These are phyloP conservation scores for Cystobasidium sp. DNA, from an alignment of 1,284 basidiomycete genomes.

Conservation along the genomic window DNA sequence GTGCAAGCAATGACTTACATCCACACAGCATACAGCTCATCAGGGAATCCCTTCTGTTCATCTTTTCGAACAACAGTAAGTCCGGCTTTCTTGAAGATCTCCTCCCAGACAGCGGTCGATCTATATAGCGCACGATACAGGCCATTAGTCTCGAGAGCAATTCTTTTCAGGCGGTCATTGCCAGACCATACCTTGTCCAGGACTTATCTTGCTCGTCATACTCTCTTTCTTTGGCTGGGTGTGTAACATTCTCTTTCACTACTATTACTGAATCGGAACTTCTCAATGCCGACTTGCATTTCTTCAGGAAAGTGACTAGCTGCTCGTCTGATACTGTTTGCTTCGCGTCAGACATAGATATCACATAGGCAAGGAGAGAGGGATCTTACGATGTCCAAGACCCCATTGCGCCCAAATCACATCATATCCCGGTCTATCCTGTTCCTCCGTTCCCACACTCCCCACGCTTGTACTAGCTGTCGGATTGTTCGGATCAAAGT, in stretches of 20 bases:
- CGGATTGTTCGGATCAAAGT: slow-evolving; percentile 68
- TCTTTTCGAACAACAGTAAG: slow-evolving; percentile 71
- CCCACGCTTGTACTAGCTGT: slow-evolving; percentile 7
- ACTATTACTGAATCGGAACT: slow-evolving; percentile 65
- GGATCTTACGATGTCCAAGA: slow-evolving; percentile 63
- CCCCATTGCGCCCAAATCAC: slow-evolving; percentile 96
- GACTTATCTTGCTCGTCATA: slow-evolving; percentile 88
- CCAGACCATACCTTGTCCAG: slow-evolving; percentile 68
- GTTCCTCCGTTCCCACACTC: background rate
- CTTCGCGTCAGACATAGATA: slow-evolving; percentile 9
- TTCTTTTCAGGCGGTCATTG: slow-evolving; percentile 3
- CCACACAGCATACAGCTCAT: slow-evolving; percentile 54
- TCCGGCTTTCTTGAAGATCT: slow-evolving; percentile 72
- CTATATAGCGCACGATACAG: slow-evolving; percentile 59
- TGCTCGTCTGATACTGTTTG: slow-evolving; percentile 68
- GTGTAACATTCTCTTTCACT: slow-evolving; percentile 85
- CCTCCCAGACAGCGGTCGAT: slow-evolving; percentile 80
- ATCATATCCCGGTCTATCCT: slow-evolving; percentile 64
- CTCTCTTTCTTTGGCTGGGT: slow-evolving; percentile 64
- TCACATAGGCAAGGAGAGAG: background rate
- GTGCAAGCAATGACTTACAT: slow-evolving; percentile 43
- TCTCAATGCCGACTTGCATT: slow-evolving; percentile 66
- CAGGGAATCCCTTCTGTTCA: slow-evolving; percentile 74
- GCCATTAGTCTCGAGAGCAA: background rate
- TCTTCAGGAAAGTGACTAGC: slow-evolving; percentile 73